phyloP scores from a whole-genome alignment of 1,284 basidiomycete species.

The Fomitiporia mediterranea region DNA sequence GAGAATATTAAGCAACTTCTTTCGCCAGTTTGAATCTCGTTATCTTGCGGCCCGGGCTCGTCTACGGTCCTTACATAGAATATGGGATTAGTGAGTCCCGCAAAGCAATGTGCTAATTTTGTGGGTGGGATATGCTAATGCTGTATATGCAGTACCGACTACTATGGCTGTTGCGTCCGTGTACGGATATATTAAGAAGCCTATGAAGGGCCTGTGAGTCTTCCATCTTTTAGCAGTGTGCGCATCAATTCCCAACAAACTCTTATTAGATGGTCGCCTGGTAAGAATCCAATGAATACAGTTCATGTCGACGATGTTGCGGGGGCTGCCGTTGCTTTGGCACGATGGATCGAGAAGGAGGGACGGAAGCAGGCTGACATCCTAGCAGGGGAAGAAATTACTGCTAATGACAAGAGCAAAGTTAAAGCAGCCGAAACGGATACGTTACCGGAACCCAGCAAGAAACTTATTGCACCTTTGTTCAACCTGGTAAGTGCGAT shows the following conservation, averaged over 20 bases:
- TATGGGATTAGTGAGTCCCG: constrained; percentile 54
- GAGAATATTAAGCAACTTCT: constrained; percentile 2
- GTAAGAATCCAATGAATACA: constrained; percentile 77
- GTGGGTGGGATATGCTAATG: constrained; percentile 20
- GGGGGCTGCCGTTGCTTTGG: constrained; percentile 69
- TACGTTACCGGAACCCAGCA: constrained; percentile 48
- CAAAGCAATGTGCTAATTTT: constrained; percentile 11
- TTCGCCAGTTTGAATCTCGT: constrained; percentile 69
- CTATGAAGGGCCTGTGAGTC: constrained; percentile 80
- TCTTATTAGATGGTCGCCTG: constrained; percentile 59
- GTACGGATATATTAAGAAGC: constrained; percentile 78
- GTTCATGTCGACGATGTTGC: constrained; percentile 78
- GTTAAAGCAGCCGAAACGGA: constrained; percentile 51
- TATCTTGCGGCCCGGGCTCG: constrained; percentile 65
- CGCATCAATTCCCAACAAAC: constrained; percentile 10
- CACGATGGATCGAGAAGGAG: constrained; percentile 62
- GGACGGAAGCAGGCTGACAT: constrained; percentile 60
- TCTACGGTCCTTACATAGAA: constrained; percentile 73
- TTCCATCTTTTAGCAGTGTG: constrained; percentile 15
- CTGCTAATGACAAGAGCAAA: constrained; percentile 68
- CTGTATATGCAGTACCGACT: constrained; percentile 43
- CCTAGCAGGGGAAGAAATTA: constrained; percentile 61
- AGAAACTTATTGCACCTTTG: constrained; percentile 63
- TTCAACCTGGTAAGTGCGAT: constrained; percentile 68
- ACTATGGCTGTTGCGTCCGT: constrained; percentile 77